Percentiles rank a stretch among this genome's conserved stretches.
These are phyloP conservation scores for Blastomyces percursus DNA, from an alignment of 2,329 filamentous ascomycete species.

Conservation along the genomic window DNA sequence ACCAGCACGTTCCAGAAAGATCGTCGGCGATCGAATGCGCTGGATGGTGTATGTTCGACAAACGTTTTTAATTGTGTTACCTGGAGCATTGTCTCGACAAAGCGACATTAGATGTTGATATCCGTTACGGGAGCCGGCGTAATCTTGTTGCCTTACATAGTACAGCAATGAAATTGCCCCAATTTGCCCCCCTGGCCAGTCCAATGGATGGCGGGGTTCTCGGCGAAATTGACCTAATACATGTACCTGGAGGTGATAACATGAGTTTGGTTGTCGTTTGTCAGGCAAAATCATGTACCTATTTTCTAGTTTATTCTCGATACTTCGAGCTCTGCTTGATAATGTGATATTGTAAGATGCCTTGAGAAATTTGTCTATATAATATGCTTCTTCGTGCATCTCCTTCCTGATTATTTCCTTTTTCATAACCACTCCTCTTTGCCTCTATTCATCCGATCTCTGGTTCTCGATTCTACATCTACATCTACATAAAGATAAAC, in stretches of 20 bases:
- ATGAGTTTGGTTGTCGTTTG: not conserved
- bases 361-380: not conserved
- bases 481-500: not conserved
- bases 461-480: not conserved
- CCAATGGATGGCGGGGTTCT: not conserved
- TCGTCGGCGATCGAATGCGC: not conserved
- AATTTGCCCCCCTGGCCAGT: not conserved
- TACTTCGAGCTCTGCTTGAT: not conserved
- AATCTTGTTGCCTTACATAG: constrained; percentile 1
- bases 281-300: not conserved
- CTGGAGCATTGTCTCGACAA: not conserved
- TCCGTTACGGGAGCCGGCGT: not conserved
- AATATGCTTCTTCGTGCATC: not conserved
- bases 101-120: not conserved
- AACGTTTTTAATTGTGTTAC: not conserved
- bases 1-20: not conserved
- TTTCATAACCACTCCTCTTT: not conserved
- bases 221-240: not conserved
- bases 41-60: not conserved
- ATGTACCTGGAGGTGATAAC: not conserved
- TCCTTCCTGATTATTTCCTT: not conserved
- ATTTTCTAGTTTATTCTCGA: not conserved
- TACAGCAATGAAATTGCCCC: not conserved
- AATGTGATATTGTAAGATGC: not conserved
- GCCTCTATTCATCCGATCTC: not conserved